These are phyloP conservation scores for Ilyonectria mors-panacis DNA, from an alignment of 2,329 filamentous ascomycete genomes.

Conservation along the genomic window DNA sequence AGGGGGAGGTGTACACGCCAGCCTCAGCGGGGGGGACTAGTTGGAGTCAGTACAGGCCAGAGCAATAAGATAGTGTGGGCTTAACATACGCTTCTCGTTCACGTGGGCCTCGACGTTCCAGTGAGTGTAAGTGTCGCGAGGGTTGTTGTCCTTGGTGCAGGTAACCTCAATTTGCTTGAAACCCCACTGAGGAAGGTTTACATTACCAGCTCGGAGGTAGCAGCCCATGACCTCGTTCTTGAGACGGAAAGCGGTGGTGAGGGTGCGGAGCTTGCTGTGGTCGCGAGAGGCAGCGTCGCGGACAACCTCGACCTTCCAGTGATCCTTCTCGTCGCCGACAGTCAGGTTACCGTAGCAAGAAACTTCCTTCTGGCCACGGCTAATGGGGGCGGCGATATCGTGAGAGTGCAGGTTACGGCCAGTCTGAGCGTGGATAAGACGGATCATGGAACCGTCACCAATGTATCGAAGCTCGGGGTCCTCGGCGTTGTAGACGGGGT, in stretches of 20 bases:
- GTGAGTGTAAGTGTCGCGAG: conserved; percentile 93
- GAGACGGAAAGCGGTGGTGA: conserved; percentile 94
- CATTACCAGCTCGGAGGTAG: conserved; percentile 94
- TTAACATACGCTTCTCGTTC: conserved; percentile 88
- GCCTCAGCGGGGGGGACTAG: conserved; percentile 90
- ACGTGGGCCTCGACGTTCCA: conserved; percentile 98
- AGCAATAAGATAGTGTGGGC: neutral
- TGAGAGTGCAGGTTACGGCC: conserved; percentile 98
- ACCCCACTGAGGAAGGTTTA: conserved; percentile 98
- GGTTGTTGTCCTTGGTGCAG: conserved; percentile 93
- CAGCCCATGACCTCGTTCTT: conserved; percentile 87
- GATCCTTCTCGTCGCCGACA: conserved; percentile 96
- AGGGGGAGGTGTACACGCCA: conserved; percentile 94
- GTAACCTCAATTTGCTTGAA: conserved; percentile 99
- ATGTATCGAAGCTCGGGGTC: conserved; percentile 80
- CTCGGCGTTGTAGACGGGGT: conserved; percentile 80
- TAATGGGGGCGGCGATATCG: conserved; percentile 87
- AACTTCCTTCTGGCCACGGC: conserved; percentile 92
- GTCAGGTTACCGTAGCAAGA: conserved; percentile 97
- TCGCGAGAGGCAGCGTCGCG: conserved; percentile 91
- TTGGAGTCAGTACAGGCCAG: conserved; percentile 29
- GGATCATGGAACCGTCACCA: conserved; percentile 82
- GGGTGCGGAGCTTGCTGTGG: conserved; percentile 86
- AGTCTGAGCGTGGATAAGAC: conserved; percentile 94
- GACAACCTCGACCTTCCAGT: conserved; percentile 95